Evolutionary conservation across 2,329 filamentous ascomycete species (phyloP), one percentile per base, ranked within the genome.

Genomic region (Hypoxylon sp.): DNA sequence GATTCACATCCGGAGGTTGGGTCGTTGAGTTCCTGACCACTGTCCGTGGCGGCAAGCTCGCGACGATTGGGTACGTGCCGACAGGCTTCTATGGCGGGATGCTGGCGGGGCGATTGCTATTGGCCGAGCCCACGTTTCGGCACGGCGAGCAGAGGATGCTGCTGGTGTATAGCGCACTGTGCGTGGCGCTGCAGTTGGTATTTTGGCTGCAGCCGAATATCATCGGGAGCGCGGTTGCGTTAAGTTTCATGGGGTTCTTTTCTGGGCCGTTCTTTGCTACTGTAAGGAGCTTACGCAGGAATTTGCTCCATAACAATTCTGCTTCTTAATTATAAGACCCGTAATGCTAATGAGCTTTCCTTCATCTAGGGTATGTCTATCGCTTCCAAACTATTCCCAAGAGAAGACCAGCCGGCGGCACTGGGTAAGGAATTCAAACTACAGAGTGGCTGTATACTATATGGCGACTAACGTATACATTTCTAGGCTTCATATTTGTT

Each of bases 141-240:
- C 84, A 85, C 17, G 89, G 89, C 0, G 87, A 90, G 69, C 81
- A 85, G 17, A 80, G 81, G 3, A 90, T 90, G 86, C 76, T 90
- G 0, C 79, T 88, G 1, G 46, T 85, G 0, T 91, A 89, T 55
- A 82, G 82, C 29, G 73, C 84, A 1, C 64, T 88, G 0, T 84
- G 85, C 59, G 78, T 90, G 0, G 85, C 75, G 0, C 74, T 90
- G 0, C 87, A 90, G 69, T 73, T 90, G 6, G 78, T 90, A 0
- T 90, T 90, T 55, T 90, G 88, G 88, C 79, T 88, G 76, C 73
- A 95, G 81, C 92, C 69, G 0, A 85, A 90, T 44, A 93, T 94
- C 77, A 54, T 84, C 14, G 81, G 79, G 3, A 84, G 83, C 52
- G 82, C 84, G 2, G 83, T 85, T 0, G 82, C 83, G 0, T 80